Conservation (phyloP, 805 yeast species). For the Candida boidinii region DNA sequence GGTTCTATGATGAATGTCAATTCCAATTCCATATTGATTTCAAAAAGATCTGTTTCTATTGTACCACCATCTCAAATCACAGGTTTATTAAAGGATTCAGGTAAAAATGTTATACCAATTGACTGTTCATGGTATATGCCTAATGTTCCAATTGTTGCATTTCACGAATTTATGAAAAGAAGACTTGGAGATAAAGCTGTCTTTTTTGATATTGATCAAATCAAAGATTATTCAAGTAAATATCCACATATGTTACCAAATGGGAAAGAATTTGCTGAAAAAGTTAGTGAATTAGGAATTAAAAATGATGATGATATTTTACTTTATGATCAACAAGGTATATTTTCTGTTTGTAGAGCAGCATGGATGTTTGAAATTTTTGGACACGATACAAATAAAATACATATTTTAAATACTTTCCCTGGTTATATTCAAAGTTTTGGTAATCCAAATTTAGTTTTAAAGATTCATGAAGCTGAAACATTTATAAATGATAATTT, state of each 20-base stretch:
- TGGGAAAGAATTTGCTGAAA: constrained; percentile 41
- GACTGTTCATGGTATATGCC: constrained; percentile 96
- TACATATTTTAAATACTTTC: constrained; percentile 65
- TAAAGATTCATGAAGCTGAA: constrained; percentile 12
- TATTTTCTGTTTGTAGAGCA: constrained; percentile 83
- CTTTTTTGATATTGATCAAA: constrained; percentile 69
- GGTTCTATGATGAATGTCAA: too few species aligned
- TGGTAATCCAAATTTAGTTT: constrained; percentile 16
- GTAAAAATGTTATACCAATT: constrained; percentile 37
- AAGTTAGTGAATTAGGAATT: constrained; percentile 50
- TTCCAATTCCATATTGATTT: constrained; percentile 20
- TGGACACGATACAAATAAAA: constrained; percentile 52
- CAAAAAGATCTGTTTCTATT: constrained; percentile 2
- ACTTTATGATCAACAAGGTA: constrained; percentile 78
- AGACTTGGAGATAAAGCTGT: constrained; percentile 57
- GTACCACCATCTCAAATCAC: constrained; percentile 17
- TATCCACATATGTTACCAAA: constrained; percentile 92
- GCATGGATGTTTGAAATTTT: constrained; percentile 83
- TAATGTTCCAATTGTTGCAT: constrained; percentile 50
- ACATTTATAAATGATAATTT: constrained; percentile 14
- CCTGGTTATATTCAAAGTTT: constrained; percentile 21
- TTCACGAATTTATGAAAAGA: constrained; percentile 45
- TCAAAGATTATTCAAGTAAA: constrained; percentile 48
- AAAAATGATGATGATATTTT: constrained; percentile 50
- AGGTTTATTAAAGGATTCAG: constrained; percentile 7